Evolutionary conservation across 306 rosid species (phyloP), one percentile per base, ranked within the genome.

Genomic region (Trifolium dubium): DNA sequence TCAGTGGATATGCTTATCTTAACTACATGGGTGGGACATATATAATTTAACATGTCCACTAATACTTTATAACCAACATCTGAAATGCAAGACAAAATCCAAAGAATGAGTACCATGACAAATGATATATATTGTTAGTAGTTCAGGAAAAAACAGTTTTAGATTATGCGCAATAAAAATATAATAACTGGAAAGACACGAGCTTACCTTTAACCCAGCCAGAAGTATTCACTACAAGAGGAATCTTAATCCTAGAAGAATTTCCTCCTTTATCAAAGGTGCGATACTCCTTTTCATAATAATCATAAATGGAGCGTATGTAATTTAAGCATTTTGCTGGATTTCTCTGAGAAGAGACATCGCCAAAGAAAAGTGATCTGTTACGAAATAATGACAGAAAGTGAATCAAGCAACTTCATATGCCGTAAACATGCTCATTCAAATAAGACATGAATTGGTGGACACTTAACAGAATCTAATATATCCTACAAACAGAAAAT

Each of bases 151-250:
- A 35, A 79, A 6, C 15, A 8, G 43, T 53, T 41, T 41, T 14
- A 59, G 28, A 35, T 15, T 67, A 59, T 50, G n/a, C 74, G 66
- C 67, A 60, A 72, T 55, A 32, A 64, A 64, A 66, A 67, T 50
- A 62, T 37, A 43, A 69, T 46, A 58, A 67, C 64, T 28, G 62
- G 40, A 65, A 18, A 47, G 61, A 19, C 71, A 15, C 2, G 30
- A 73, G 67, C 66, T 76, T 81, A 88, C 98, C 98, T 87, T 94
- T 94, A 76, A 94, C 98, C 98, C 98, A 91, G 18, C 98, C 97
- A 59, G 96, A 90, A 39, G 98, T 94, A 82, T 94, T 94, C 69
- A 94, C 83, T 8, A 94, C 76, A 15, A 94, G 97, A 80, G 98
- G 97, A 81, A 89, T 56, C 84, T 74, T 78, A 18, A 69, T 80